Base-by-base conservation (phyloP, 164 flowering plant species). In the Magnolia kwangsiensis region DNA sequence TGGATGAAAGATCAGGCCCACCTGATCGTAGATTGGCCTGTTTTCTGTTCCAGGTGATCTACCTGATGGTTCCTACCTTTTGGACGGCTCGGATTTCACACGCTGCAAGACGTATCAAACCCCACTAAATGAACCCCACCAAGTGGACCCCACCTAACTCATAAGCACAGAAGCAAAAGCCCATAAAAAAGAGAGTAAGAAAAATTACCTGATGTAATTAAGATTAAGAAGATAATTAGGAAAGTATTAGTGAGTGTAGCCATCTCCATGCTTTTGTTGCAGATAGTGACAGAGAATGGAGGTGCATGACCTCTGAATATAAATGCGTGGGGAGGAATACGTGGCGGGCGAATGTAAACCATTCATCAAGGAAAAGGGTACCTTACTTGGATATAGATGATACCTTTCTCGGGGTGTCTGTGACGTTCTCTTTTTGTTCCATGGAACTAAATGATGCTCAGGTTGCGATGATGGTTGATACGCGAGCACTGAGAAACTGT, bases 351-450 rank as follows among this genome's bases (percentile, higher is more conserved):
- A 29, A 55, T 27, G 29, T 55, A 55, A 11, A 11, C 2, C 61
- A n/a, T 27, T 49, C 67, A 67, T n/a, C 24, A 27, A 24, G 3
- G 67, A 50, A n/a, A 64, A 19, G 45, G 71, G 50, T 75, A 50
- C 77, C 77, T 75, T 74, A 16, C 69, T 66, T 74, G 59, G 20
- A n/a, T 19, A 4, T 14, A 19, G 31, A 50, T 20, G 59, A 74
- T 74, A 11, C 70, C 70, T 74, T 74, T 27, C 37, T 20, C 37
- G 21, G 10, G 37, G 69, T 61, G 51, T 50, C 74, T 5, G 2
- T 9, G 3, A 51, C 7, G 74, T 20, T 55, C 63, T 29, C 16
- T 27, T 13, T 27, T 72, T 20, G 63, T 7, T 59, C 51, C 63
- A 10, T 72, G 4, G 45, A 37, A 0, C 0, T 27, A 27, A 4